phyloP scores from a whole-genome alignment of 2,329 filamentous ascomycete genomes.

The Ophiostoma ulmi region DNA sequence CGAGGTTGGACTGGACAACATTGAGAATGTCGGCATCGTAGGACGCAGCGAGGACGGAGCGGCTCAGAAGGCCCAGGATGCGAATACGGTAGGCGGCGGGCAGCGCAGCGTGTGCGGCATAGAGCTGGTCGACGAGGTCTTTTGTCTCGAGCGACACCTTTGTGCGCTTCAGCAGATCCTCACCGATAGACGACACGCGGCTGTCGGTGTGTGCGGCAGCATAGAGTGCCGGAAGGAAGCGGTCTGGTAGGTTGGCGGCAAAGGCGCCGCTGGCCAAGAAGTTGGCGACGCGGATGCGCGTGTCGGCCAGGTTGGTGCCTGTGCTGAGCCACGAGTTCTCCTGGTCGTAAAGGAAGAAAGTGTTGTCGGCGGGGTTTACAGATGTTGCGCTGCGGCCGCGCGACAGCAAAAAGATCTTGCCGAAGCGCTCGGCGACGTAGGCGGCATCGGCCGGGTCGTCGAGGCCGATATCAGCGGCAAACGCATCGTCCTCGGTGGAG shows the following conservation, averaged over 20 bases:
- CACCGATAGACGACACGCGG: constrained; percentile 74
- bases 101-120: constrained; percentile 66
- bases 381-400: background rate
- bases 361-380: constrained; percentile 46
- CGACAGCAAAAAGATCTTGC: constrained; percentile 65
- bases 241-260: constrained; percentile 38
- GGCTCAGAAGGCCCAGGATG: constrained; percentile 69
- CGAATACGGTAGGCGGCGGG: constrained; percentile 71
- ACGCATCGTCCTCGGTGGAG: constrained; percentile 66
- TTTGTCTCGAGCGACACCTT: constrained; percentile 68
- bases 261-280: constrained; percentile 85
- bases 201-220: constrained; percentile 79
- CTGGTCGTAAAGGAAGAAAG: constrained; percentile 64
- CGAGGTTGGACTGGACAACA: constrained; percentile 63
- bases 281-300: constrained; percentile 62
- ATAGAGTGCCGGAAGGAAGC: constrained; percentile 77
- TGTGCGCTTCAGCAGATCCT: constrained; percentile 80
- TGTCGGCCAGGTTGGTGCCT: constrained; percentile 62
- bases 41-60: constrained; percentile 67
- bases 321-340: constrained; percentile 60
- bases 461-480: constrained; percentile 63
- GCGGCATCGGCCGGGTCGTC: constrained; percentile 61
- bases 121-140: constrained; percentile 59
- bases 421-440: constrained; percentile 70
- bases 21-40: constrained; percentile 63